Conservation (phyloP, 2,329 filamentous ascomycete species). For the Verticillium isaacii region DNA sequence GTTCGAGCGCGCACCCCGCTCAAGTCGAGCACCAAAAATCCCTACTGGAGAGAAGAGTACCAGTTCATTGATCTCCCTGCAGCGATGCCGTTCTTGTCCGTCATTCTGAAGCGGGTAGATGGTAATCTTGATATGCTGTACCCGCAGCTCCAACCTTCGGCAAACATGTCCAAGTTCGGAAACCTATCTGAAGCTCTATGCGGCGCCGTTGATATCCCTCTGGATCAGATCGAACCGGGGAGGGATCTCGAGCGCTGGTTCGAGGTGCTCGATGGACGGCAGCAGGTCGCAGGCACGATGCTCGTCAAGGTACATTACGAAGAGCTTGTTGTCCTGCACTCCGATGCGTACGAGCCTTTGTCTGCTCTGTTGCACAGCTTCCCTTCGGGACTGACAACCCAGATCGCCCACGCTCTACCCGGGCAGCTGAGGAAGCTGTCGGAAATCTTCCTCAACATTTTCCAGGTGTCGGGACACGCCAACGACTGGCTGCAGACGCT, state of each 20-base stretch:
- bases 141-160: slow-evolving; percentile 36
- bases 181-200: slow-evolving; percentile 48
- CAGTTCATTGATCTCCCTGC: slow-evolving; percentile 71
- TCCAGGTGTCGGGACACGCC: slow-evolving; percentile 81
- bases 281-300: slow-evolving; percentile 76
- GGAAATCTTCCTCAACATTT: slow-evolving; percentile 88
- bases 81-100: slow-evolving; percentile 61
- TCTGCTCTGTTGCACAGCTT: slow-evolving; percentile 83
- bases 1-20: slow-evolving; percentile 70
- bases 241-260: slow-evolving; percentile 87
- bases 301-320: slow-evolving; percentile 79
- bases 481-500: slow-evolving; percentile 88
- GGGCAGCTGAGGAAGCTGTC: slow-evolving; percentile 74
- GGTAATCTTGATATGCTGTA: slow-evolving; percentile 41
- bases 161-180: slow-evolving; percentile 35
- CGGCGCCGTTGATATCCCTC: slow-evolving; percentile 74
- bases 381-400: slow-evolving; percentile 73
- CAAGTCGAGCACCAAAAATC: slow-evolving; percentile 65
- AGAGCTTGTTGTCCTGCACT: slow-evolving; percentile 84
- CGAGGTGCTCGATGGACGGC: slow-evolving; percentile 70
- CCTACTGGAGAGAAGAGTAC: slow-evolving; percentile 79
- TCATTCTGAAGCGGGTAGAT: slow-evolving; percentile 66
- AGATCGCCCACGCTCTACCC: slow-evolving; percentile 76
- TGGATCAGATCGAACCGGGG: slow-evolving; percentile 72
- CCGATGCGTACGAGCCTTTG: slow-evolving; percentile 77